phyloP scores from a whole-genome alignment of 1,284 basidiomycete genomes.

The Pterulicium gracile region DNA sequence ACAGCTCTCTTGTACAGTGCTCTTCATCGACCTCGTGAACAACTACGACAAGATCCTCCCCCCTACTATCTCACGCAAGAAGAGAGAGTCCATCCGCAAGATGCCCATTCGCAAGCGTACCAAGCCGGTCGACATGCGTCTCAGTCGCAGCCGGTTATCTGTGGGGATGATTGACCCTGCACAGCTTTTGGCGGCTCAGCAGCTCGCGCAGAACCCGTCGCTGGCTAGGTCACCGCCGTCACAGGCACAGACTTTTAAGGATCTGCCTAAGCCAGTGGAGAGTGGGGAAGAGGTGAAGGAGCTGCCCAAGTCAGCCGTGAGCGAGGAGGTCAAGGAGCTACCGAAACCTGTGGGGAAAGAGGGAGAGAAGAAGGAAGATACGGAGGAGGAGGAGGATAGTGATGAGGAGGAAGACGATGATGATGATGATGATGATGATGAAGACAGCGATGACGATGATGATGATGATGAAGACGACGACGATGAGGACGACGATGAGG shows the following conservation, averaged over 20 bases:
- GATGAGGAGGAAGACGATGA: not conserved
- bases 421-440: not conserved
- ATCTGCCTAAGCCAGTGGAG: too few relatives aligned
- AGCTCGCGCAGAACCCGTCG: constrained; percentile 46
- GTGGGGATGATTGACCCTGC: constrained; percentile 59
- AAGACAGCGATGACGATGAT: constrained; percentile 1
- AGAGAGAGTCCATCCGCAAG: constrained; percentile 74
- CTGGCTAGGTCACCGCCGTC: constrained; percentile 17
- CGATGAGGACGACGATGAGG: not conserved
- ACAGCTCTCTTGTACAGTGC: constrained; percentile 26
- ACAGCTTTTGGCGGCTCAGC: constrained; percentile 72
- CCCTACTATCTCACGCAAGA: constrained; percentile 73
- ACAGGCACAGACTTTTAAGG: constrained; percentile 14
- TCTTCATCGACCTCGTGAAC: constrained; percentile 79
- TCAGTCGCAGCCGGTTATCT: constrained; percentile 65
- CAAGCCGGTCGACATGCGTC: constrained; percentile 79
- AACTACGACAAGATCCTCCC: constrained; percentile 74
- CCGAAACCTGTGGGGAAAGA: too few relatives aligned
- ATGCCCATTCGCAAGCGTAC: constrained; percentile 81
- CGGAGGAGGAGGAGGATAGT: too few relatives aligned
- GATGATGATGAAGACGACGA: constrained; percentile 3
- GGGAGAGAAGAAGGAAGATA: too few relatives aligned
- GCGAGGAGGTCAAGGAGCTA: constrained; percentile 11
- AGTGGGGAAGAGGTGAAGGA: too few relatives aligned
- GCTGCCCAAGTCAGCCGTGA: constrained; percentile 28